These are phyloP conservation scores for Ophiobolus disseminans DNA, from an alignment of 2,329 filamentous ascomycete species.

Conservation along the genomic window DNA sequence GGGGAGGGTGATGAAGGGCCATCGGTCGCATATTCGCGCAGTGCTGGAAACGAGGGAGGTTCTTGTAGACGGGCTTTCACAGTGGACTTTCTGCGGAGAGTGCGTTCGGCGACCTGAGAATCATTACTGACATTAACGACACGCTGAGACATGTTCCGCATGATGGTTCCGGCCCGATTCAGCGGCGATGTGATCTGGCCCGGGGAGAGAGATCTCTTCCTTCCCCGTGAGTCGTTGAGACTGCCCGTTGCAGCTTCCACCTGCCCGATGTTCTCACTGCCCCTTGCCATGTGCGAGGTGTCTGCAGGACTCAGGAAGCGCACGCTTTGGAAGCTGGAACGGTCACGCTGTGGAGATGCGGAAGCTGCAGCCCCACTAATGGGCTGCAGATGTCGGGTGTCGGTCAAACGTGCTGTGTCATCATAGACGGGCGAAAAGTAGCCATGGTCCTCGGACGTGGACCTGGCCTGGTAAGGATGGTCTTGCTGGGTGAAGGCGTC, in stretches of 20 bases:
- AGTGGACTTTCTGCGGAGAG: slow-evolving; percentile 67
- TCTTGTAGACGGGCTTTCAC: slow-evolving; percentile 62
- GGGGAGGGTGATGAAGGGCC: slow-evolving; percentile 41
- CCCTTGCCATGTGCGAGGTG: slow-evolving; percentile 53
- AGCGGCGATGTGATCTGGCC: slow-evolving; percentile 55
- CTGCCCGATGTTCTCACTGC: slow-evolving; percentile 67
- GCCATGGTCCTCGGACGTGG: slow-evolving; percentile 60
- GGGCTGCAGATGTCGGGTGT: slow-evolving; percentile 62
- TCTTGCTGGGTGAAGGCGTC: slow-evolving; percentile 57
- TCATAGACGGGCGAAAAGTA: slow-evolving; percentile 63
- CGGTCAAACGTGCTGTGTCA: slow-evolving; percentile 67
- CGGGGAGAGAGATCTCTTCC: slow-evolving; percentile 59
- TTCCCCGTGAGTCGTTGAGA: slow-evolving; percentile 47
- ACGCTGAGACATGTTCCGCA: slow-evolving; percentile 86
- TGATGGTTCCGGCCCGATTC: slow-evolving; percentile 58
- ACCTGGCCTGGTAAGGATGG: slow-evolving; percentile 45
- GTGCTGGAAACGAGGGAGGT: slow-evolving; percentile 58
- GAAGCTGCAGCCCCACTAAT: slow-evolving; percentile 59
- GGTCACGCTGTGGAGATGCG: slow-evolving; percentile 52
- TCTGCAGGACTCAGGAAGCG: slow-evolving; percentile 58
- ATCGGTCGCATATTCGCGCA: slow-evolving; percentile 60
- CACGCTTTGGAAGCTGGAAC: slow-evolving; percentile 62
- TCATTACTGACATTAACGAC: slow-evolving; percentile 98
- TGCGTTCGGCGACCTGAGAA: slow-evolving; percentile 79
- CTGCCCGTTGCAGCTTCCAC: slow-evolving; percentile 60